Conservation (phyloP, 208 protist species). For the Tritrichomonas foetus region DNA sequence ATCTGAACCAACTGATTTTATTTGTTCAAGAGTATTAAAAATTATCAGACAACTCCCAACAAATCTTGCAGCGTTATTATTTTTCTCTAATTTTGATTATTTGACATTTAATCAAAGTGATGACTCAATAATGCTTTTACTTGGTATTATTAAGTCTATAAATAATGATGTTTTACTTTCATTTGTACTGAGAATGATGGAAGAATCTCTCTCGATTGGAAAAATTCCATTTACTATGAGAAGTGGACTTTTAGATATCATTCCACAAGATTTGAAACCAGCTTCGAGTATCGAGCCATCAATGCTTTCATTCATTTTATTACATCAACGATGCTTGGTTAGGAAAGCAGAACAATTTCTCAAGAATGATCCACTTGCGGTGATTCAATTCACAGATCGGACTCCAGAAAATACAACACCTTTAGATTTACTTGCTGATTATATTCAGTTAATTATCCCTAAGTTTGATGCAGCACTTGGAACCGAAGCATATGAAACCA, state of each 20-base stretch:
- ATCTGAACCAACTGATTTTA: background rate
- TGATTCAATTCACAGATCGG: background rate
- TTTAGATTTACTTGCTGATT: background rate
- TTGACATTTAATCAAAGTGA: background rate
- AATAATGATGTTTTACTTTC: background rate
- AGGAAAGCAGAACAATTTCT: background rate
- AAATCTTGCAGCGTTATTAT: background rate
- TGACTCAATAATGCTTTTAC: background rate
- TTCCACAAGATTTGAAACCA: background rate
- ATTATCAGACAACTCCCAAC: background rate
- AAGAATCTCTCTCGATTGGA: background rate
- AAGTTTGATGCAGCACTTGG: background rate
- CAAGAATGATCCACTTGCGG: background rate
- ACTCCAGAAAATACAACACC: too few relatives aligned
- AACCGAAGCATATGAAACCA: background rate
- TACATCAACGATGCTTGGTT: background rate
- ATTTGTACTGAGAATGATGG: background rate
- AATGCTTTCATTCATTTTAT: background rate
- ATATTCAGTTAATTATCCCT: background rate
- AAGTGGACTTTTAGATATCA: background rate
- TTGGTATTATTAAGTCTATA: background rate
- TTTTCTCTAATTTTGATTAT: background rate
- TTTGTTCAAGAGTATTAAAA: background rate
- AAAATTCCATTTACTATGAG: background rate
- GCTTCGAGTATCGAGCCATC: too few relatives aligned